Evolutionary conservation across 2,329 filamentous ascomycete genomes (phyloP).

Genomic region (Neopestalotiopsis rosae): DNA sequence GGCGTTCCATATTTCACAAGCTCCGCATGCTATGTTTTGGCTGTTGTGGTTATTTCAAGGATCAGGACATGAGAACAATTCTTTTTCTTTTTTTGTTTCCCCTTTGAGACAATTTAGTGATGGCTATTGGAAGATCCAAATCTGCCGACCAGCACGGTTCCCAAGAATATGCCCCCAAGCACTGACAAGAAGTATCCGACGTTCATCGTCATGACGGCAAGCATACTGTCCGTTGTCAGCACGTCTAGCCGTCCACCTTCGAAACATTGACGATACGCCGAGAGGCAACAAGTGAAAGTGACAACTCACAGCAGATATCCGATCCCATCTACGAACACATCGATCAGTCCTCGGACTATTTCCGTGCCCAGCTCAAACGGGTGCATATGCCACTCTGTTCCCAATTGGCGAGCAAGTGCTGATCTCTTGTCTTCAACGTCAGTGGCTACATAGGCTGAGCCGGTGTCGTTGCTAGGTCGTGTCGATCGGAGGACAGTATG

Average conservation of each 20-base stretch:
- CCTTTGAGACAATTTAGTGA: neutral
- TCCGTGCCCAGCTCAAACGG: slow-evolving; percentile 59
- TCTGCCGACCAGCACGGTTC: slow-evolving; percentile 4
- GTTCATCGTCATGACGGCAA: slow-evolving; percentile 74
- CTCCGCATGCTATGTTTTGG: slow-evolving; percentile 42
- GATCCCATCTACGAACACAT: slow-evolving; percentile 59
- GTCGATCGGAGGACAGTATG: slow-evolving; percentile 25
- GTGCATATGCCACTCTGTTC: neutral
- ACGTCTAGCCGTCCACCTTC: slow-evolving; percentile 17
- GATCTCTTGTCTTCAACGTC: neutral
- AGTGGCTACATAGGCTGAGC: neutral
- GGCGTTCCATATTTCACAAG: slow-evolving; percentile 48
- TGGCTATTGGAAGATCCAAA: neutral
- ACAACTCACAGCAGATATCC: slow-evolving; percentile 68
- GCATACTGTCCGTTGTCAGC: slow-evolving; percentile 58
- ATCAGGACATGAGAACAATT: slow-evolving; percentile 20
- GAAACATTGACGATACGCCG: neutral
- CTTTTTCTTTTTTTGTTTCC: neutral
- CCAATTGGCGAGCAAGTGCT: neutral
- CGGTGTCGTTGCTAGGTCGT: neutral
- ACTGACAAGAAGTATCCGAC: slow-evolving; percentile 71
- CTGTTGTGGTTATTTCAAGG: slow-evolving; percentile 38
- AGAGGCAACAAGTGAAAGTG: slow-evolving; percentile 9
- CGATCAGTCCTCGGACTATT: slow-evolving; percentile 61
- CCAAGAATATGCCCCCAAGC: slow-evolving; percentile 60